Evolutionary conservation across 2,329 filamentous ascomycete species (phyloP).

Genomic region (Aspergillus sojae): DNA sequence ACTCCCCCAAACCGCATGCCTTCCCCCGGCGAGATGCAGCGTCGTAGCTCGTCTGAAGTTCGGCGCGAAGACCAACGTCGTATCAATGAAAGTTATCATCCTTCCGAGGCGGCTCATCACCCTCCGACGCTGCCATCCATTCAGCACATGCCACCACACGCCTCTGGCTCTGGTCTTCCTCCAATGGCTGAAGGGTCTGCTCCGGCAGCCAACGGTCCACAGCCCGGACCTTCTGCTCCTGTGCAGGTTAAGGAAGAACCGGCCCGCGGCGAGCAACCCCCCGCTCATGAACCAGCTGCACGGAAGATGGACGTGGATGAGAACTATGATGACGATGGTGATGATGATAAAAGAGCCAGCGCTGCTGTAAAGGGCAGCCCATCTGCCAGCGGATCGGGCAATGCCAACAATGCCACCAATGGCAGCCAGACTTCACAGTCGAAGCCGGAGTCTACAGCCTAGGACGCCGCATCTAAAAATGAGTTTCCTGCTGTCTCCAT

Average conservation of each 20-base stretch:
- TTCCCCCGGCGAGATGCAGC: conserved; percentile 68
- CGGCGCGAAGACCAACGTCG: conserved; percentile 71
- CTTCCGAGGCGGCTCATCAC: conserved; percentile 90
- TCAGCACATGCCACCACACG: conserved; percentile 46
- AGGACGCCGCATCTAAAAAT: conserved; percentile 5
- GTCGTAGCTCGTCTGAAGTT: conserved; percentile 75
- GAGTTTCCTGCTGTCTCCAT: not conserved
- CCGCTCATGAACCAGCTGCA: conserved; percentile 77
- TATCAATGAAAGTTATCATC: conserved; percentile 79
- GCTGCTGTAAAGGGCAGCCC: conserved; percentile 39
- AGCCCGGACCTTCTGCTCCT: conserved; percentile 48
- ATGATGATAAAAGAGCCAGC: conserved; percentile 69
- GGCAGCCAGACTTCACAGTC: conserved; percentile 32
- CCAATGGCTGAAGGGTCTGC: conserved; percentile 54
- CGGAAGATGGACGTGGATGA: conserved; percentile 97
- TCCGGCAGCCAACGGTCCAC: conserved; percentile 46
- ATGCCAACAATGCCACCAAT: conserved; percentile 29
- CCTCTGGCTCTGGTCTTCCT: conserved; percentile 59
- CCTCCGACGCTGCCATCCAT: conserved; percentile 63
- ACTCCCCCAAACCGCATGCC: conserved; percentile 60
- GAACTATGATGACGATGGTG: conserved; percentile 92
- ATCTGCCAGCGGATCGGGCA: conserved; percentile 33
- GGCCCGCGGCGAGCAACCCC: conserved; percentile 50
- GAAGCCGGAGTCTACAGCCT: conserved; percentile 35
- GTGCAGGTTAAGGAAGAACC: conserved; percentile 61